Base-by-base conservation (phyloP, 371 early-diverging fungal species). In the Syncephalis fuscata region DNA sequence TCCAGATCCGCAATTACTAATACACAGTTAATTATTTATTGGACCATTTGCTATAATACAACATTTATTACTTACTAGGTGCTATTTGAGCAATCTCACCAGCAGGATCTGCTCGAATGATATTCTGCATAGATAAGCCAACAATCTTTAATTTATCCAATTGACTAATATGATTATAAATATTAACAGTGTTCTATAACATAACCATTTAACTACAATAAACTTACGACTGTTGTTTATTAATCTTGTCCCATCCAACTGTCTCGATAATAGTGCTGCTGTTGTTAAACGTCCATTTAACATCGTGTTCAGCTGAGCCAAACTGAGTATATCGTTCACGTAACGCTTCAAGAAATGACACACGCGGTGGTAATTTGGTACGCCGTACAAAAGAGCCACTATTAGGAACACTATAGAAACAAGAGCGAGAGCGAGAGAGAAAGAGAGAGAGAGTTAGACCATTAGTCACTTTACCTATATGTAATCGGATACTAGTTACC, bases 241-340 rank as follows among this genome's bases (percentile, higher is more conserved):
- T 61, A 39, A 88, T 63, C 51, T 83, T 80, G 22, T 82, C 82
- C 64, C 83, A 82, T 0, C 89, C 90, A 19, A 80, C 78, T 0
- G 78, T 75, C 46, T 88, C 88, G 3, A 89, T 77, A 42, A 82
- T 65, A 9, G 68, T 63, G 32, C 55, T 64, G 45, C 54, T 25
- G 36, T 15, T 20, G 24, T 24, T 20, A 27, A 45, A 24, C 8
- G 16, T n/a, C 20, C 7, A 3, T 32, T 47, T 23, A 11, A 47
- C 32, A 27, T 40, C 20, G 14, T 20, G 49, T 25, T 2, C 49
- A 49, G 48, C 52, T 22, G 50, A 39, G 11, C 52, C 54, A 2
- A 46, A 39, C 7, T 58, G 51, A 4, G 72, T 58, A 47, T 85
- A 84, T 54, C 74, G 70, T 0, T 68, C 66, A 14, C 46, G 60